Evolutionary conservation across 257 asterid species (phyloP).

Genomic region (Scutellaria galericulata): DNA sequence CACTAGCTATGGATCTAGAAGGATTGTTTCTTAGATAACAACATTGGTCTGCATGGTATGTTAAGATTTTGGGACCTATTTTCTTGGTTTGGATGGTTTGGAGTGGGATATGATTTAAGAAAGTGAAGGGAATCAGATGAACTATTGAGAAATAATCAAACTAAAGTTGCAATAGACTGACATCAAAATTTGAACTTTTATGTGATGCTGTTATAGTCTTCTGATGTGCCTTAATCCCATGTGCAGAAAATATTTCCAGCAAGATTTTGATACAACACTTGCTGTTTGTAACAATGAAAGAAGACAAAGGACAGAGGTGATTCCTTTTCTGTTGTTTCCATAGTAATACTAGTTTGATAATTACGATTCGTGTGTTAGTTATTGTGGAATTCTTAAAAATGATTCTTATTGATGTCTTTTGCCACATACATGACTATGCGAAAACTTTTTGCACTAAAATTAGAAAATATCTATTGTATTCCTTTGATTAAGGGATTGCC

Average conservation of each 20-base stretch:
- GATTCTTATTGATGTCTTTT: background rate
- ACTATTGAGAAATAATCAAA: conserved; percentile 8
- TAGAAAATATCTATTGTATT: background rate
- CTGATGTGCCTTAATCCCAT: conserved; percentile 36
- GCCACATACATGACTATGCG: background rate
- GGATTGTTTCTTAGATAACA: conserved; percentile 3
- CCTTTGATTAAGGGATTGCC: conserved; percentile 1
- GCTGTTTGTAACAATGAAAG: conserved; percentile 90
- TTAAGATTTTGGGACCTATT: background rate
- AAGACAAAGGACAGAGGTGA: conserved; percentile 89
- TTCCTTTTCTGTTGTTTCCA: conserved; percentile 2
- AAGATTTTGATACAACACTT: conserved; percentile 86
- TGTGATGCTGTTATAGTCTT: conserved; percentile 27
- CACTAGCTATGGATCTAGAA: conserved; percentile 1
- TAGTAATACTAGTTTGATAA: background rate
- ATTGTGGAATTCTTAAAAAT: background rate
- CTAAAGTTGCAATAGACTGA: background rate
- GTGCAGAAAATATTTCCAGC: conserved; percentile 81
- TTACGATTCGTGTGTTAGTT: background rate
- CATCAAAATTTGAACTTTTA: background rate
- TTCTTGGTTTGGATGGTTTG: conserved; percentile 16
- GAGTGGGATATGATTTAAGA: conserved; percentile 8
- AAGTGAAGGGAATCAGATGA: conserved; percentile 1
- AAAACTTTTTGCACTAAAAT: background rate
- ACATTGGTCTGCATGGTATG: conserved; percentile 1